phyloP scores from a whole-genome alignment of 768 basidiomycete species.

The Lentinula raphanica region DNA sequence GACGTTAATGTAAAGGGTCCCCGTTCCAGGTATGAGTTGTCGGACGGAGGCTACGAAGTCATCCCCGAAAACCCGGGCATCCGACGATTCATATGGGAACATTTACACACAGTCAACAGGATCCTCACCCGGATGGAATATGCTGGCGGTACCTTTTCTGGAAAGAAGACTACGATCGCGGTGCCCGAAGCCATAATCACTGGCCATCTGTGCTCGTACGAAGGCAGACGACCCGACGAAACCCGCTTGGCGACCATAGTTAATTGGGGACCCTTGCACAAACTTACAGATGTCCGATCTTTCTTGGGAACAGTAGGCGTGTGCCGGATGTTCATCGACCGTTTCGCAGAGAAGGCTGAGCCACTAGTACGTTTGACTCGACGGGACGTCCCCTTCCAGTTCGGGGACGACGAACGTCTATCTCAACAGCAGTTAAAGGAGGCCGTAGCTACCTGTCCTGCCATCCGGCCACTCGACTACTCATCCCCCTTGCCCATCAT shows the following conservation, averaged over 20 bases:
- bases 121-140: constrained; percentile 22
- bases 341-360: constrained; percentile 25
- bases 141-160: constrained; percentile 30
- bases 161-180: constrained; percentile 20
- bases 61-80: constrained; percentile 12
- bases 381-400: constrained; percentile 14
- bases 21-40: constrained; percentile 19
- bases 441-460: not conserved
- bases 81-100: constrained; percentile 14
- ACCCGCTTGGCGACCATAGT: constrained; percentile 3
- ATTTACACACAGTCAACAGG: constrained; percentile 8
- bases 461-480: not conserved
- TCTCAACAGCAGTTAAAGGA: not conserved
- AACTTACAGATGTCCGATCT: constrained; percentile 9
- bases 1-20: constrained; percentile 31
- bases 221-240: constrained; percentile 10
- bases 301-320: constrained; percentile 9
- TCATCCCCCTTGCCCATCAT: not conserved
- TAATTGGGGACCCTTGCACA: not conserved
- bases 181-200: not conserved
- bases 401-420: not conserved
- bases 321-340: constrained; percentile 15
- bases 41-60: constrained; percentile 12
- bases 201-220: constrained; percentile 5
- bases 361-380: constrained; percentile 30